A percentile compares a stretch with the other conserved stretches of the same genome.
These are phyloP conservation scores for Przewalskia tangutica DNA, from an alignment of 257 asterid genomes.

Conservation along the genomic window DNA sequence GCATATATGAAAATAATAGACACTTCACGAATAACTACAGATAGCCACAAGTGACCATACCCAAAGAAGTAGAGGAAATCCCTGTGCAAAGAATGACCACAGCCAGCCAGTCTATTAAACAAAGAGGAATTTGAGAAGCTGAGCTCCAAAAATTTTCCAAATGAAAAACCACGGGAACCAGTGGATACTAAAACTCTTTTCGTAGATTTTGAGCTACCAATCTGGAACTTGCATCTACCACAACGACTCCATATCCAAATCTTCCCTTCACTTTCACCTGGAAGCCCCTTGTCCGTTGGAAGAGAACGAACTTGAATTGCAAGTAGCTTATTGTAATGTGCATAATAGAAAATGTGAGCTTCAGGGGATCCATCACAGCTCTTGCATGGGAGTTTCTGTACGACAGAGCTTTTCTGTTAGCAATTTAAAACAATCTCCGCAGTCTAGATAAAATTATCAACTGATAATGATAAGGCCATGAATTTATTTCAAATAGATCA, in stretches of 20 bases:
- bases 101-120: conserved; percentile 43
- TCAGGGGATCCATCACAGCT: conserved; percentile 57
- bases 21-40: not conserved
- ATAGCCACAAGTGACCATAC: conserved; percentile 29
- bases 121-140: conserved; percentile 66
- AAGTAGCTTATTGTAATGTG: conserved; percentile 77
- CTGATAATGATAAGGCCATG: not conserved
- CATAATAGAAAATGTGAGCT: conserved; percentile 60
- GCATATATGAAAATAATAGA: not conserved
- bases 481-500: not conserved
- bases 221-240: conserved; percentile 38
- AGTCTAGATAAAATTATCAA: not conserved
- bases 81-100: conserved; percentile 74
- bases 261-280: conserved; percentile 78
- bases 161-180: conserved; percentile 72
- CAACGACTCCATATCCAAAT: conserved; percentile 99
- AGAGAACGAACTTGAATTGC: conserved; percentile 62
- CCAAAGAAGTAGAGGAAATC: conserved; percentile 86
- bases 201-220: conserved; percentile 46
- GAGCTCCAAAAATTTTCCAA: conserved; percentile 87
- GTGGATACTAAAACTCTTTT: conserved; percentile 69
- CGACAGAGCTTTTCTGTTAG: not conserved
- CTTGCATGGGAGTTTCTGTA: conserved; percentile 66
- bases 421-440: not conserved
- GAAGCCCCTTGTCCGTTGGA: conserved; percentile 33